These are phyloP conservation scores for Elongisporangium prolatum DNA, from an alignment of 352 stramenopile species.

Conservation along the genomic window DNA sequence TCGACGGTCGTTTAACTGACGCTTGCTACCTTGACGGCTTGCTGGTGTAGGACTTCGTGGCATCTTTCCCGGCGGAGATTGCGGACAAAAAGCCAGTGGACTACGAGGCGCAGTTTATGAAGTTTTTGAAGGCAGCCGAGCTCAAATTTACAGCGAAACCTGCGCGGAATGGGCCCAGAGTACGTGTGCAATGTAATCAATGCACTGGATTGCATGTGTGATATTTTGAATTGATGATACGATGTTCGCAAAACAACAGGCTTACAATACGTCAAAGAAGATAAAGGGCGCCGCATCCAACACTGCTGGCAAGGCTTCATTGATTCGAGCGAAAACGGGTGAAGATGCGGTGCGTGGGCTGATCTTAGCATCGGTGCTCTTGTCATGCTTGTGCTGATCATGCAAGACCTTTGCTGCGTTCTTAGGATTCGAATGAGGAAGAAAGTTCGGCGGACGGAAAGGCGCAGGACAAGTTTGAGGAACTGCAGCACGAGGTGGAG, in stretches of 20 bases:
- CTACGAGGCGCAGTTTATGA: constrained; percentile 79
- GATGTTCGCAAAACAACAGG: constrained; percentile 9
- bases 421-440: constrained; percentile 57
- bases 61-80: constrained; percentile 72
- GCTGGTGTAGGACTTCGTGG: constrained; percentile 50
- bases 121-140: constrained; percentile 73
- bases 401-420: not conserved
- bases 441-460: constrained; percentile 47
- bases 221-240: not conserved
- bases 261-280: constrained; percentile 66
- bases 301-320: constrained; percentile 38
- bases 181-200: constrained; percentile 12
- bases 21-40: not conserved
- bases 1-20: not conserved
- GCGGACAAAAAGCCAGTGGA: constrained; percentile 59
- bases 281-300: constrained; percentile 48
- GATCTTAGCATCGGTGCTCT: constrained; percentile 2
- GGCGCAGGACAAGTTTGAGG: constrained; percentile 45
- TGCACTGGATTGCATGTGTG: not conserved
- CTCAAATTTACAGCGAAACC: constrained; percentile 64
- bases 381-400: constrained; percentile 2
- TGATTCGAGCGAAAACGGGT: constrained; percentile 28
- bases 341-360: constrained; percentile 20
- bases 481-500: constrained; percentile 48
- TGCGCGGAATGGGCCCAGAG: constrained; percentile 46